Evolutionary conservation across 1,139 yeast species (phyloP).

Genomic region (Kodamaea sp.): DNA sequence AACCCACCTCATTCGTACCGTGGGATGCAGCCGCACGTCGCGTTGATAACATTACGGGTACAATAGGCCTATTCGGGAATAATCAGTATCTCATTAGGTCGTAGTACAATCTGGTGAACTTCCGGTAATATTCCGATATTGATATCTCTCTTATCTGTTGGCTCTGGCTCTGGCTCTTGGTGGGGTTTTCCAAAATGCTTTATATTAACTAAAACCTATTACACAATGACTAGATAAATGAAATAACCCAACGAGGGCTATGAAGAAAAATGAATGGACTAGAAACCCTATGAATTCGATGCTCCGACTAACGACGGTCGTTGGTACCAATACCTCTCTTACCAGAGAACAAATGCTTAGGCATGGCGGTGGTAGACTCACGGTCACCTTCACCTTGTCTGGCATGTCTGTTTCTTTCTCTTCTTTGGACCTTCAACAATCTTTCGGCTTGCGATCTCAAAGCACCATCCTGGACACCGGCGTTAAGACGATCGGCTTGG

Average conservation of each 20-base stretch:
- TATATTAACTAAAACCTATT: constrained; percentile 6
- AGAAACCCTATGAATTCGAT: background rate
- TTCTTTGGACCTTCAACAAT: constrained; percentile 84
- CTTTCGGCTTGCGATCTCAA: constrained; percentile 84
- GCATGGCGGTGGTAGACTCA: constrained; percentile 79
- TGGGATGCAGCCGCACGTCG: too few species aligned
- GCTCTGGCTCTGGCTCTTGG: background rate
- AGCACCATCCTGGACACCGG: constrained; percentile 85
- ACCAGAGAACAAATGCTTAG: constrained; percentile 94
- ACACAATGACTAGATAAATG: constrained; percentile 7
- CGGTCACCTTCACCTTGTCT: constrained; percentile 97
- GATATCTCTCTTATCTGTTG: too few species aligned
- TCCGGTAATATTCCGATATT: too few species aligned
- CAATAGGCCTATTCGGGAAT: too few species aligned
- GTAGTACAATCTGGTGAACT: too few species aligned
- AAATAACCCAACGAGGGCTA: constrained; percentile 1
- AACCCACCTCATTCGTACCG: too few species aligned
- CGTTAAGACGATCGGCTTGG: constrained; percentile 81
- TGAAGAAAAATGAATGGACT: constrained; percentile 1
- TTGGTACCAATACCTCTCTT: constrained; percentile 93
- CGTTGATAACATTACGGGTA: too few species aligned
- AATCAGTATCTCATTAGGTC: too few species aligned
- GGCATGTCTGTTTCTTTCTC: constrained; percentile 90
- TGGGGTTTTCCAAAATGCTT: constrained; percentile 3
- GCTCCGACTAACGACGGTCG: constrained; percentile 56